These are phyloP conservation scores for Acanthamoeba polyphaga DNA, from an alignment of 208 protist species.

Conservation along the genomic window DNA sequence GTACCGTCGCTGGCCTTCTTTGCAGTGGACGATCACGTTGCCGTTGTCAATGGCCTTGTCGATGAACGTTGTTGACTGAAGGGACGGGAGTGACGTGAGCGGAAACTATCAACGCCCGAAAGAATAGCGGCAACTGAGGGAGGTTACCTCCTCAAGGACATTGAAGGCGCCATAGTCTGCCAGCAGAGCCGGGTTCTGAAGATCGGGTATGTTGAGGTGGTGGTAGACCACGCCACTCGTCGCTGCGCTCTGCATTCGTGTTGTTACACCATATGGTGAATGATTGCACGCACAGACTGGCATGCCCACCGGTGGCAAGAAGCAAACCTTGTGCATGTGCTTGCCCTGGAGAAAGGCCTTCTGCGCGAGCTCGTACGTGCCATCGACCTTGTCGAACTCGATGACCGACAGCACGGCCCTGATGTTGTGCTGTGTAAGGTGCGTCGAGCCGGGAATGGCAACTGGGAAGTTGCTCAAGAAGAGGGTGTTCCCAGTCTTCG, in stretches of 20 bases:
- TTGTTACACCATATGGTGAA: neutral
- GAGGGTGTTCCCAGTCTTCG: slow-evolving; percentile 45
- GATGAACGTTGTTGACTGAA: slow-evolving; percentile 1
- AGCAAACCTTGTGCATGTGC: neutral
- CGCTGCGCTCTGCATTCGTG: neutral
- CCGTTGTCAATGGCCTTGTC: slow-evolving; percentile 31
- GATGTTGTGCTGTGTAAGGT: slow-evolving; percentile 13
- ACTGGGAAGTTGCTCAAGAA: slow-evolving; percentile 66
- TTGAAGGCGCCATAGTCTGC: slow-evolving; percentile 43
- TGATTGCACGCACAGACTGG: too few species aligned
- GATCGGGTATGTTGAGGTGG: slow-evolving; percentile 65
- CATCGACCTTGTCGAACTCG: slow-evolving; percentile 57
- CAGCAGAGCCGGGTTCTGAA: slow-evolving; percentile 60
- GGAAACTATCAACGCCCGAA: neutral
- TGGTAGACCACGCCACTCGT: slow-evolving; percentile 59
- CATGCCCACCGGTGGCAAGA: neutral
- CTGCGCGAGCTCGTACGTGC: slow-evolving; percentile 21
- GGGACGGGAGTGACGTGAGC: neutral
- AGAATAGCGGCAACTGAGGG: neutral
- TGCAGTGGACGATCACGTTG: slow-evolving; percentile 69
- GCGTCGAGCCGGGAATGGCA: slow-evolving; percentile 30
- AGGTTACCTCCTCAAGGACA: slow-evolving; percentile 28
- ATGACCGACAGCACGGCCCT: slow-evolving; percentile 56
- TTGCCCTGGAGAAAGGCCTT: neutral
- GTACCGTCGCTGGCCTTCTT: slow-evolving; percentile 61